Evolutionary conservation across 2,329 filamentous ascomycete genomes (phyloP).

Genomic region (Fusarium temperatum): DNA sequence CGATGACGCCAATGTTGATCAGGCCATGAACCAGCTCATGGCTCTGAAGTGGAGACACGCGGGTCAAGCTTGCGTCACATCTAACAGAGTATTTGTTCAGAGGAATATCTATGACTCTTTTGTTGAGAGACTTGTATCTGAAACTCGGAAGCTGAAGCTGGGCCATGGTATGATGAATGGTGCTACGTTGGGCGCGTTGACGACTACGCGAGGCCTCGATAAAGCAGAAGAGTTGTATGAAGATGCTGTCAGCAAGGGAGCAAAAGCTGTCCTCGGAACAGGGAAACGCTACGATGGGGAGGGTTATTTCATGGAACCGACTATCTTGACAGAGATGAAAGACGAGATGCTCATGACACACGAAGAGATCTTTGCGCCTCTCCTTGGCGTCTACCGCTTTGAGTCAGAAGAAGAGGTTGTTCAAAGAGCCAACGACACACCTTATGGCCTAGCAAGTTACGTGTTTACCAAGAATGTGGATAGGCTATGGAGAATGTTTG

Average conservation of each 20-base stretch:
- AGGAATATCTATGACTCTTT: constrained; percentile 63
- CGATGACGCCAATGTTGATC: constrained; percentile 65
- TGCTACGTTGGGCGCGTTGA: constrained; percentile 15
- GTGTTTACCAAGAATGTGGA: constrained; percentile 27
- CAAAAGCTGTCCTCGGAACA: neutral
- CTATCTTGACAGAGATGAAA: constrained; percentile 11
- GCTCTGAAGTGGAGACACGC: constrained; percentile 70
- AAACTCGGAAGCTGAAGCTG: neutral
- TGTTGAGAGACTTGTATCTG: neutral
- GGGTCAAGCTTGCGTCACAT: constrained; percentile 74
- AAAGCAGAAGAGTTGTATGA: constrained; percentile 5
- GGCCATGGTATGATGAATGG: constrained; percentile 7
- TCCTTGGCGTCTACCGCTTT: constrained; percentile 19
- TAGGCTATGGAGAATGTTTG: constrained; percentile 20
- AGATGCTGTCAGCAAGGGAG: constrained; percentile 15
- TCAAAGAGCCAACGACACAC: constrained; percentile 18
- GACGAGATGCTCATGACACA: constrained; percentile 11
- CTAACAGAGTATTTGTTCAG: constrained; percentile 67
- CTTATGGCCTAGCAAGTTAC: constrained; percentile 16
- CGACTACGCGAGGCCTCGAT: constrained; percentile 2
- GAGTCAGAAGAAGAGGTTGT: constrained; percentile 26
- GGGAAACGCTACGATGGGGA: neutral
- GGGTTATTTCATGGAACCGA: constrained; percentile 25
- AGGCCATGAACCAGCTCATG: neutral
- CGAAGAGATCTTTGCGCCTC: constrained; percentile 30